These are phyloP conservation scores for Xylaria intraflava DNA, from an alignment of 495 filamentous ascomycete species.

Conservation along the genomic window DNA sequence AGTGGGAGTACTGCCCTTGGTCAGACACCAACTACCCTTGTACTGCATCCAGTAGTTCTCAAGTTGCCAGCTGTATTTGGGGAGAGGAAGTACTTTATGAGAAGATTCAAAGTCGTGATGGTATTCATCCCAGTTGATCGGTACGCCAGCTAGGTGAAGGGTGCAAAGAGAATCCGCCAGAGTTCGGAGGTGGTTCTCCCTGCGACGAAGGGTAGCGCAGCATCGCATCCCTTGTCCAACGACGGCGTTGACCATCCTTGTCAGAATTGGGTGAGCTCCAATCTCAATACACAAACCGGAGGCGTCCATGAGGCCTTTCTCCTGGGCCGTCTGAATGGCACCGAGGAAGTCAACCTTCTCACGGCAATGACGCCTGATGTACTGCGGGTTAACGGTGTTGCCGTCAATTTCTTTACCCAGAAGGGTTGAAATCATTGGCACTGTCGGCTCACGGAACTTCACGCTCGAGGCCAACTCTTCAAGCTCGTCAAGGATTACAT, in stretches of 20 bases:
- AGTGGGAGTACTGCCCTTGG: slow-evolving; percentile 29
- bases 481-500: slow-evolving; percentile 53
- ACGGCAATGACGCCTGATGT: too few species aligned
- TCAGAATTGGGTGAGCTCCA: too few species aligned
- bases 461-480: slow-evolving; percentile 38
- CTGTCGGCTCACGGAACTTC: slow-evolving; percentile 44
- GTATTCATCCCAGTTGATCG: slow-evolving; percentile 58
- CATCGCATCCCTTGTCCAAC: too few species aligned
- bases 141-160: slow-evolving; percentile 48
- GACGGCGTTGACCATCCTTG: too few species aligned
- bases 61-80: slow-evolving; percentile 54
- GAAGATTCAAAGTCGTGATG: slow-evolving; percentile 47
- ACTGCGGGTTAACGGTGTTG: too few species aligned
- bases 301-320: too few species aligned
- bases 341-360: too few species aligned
- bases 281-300: too few species aligned
- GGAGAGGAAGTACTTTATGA: slow-evolving; percentile 46
- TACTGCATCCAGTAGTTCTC: slow-evolving; percentile 60
- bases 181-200: too few species aligned
- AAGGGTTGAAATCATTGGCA: slow-evolving; percentile 57
- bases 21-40: slow-evolving; percentile 45
- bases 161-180: slow-evolving; percentile 42
- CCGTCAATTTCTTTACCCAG: slow-evolving; percentile 45
- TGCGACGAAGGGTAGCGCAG: too few species aligned
- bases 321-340: too few species aligned